Evolutionary conservation across 768 basidiomycete species (phyloP).

Genomic region (Calocybe gangraenosa): DNA sequence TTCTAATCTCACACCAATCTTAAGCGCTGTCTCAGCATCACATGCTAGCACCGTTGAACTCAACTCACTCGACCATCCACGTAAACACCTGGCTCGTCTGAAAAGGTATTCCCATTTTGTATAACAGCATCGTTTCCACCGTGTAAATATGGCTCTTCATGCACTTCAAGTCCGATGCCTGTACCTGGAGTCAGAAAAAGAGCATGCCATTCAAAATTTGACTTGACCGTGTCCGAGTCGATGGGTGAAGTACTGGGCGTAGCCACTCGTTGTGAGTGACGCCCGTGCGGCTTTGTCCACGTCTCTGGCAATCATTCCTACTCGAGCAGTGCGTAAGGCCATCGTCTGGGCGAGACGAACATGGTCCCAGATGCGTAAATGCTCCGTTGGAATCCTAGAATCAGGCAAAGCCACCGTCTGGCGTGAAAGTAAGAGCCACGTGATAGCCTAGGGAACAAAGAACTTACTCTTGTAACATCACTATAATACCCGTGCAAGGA

Average conservation of each 20-base stretch:
- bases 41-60: neutral
- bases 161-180: slow-evolving; percentile 84
- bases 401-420: slow-evolving; percentile 64
- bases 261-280: slow-evolving; percentile 37
- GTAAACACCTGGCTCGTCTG: slow-evolving; percentile 78
- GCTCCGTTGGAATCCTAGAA: slow-evolving; percentile 48
- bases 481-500: slow-evolving; percentile 70
- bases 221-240: slow-evolving; percentile 70
- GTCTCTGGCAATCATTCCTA: slow-evolving; percentile 43
- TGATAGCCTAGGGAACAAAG: neutral
- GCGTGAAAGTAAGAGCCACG: neutral
- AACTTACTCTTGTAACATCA: slow-evolving; percentile 70
- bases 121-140: slow-evolving; percentile 62
- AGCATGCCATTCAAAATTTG: slow-evolving; percentile 7
- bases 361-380: slow-evolving; percentile 57
- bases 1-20: slow-evolving; percentile 80
- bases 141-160: slow-evolving; percentile 77
- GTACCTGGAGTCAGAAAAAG: slow-evolving; percentile 5
- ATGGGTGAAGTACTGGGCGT: slow-evolving; percentile 70
- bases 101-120: slow-evolving; percentile 68
- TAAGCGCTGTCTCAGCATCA: slow-evolving; percentile 1
- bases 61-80: slow-evolving; percentile 59
- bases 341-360: slow-evolving; percentile 61
- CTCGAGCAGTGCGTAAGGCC: slow-evolving; percentile 44
- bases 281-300: slow-evolving; percentile 64